Evolutionary conservation across 257 asterid species (phyloP).

Genomic region (Nicotiana tomentosiformis): DNA sequence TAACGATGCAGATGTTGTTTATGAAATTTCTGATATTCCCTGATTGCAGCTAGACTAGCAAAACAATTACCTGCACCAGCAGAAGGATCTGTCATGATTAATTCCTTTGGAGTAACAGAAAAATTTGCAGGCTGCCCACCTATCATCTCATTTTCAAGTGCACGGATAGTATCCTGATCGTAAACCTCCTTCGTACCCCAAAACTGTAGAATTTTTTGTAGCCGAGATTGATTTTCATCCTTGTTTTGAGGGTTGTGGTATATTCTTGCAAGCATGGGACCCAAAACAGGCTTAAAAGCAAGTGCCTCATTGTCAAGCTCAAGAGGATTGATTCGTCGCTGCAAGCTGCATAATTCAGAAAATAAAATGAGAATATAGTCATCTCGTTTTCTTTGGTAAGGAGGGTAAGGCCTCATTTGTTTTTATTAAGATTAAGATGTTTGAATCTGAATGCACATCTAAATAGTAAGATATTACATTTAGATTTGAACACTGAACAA

Average conservation of each 20-base stretch:
- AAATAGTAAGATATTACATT: too few species aligned
- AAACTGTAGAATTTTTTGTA: slow-evolving; percentile 82
- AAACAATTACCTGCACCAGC: slow-evolving; percentile 39
- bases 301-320: slow-evolving; percentile 92
- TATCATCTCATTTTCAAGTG: slow-evolving; percentile 75
- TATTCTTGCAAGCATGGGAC: slow-evolving; percentile 83
- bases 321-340: slow-evolving; percentile 68
- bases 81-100: slow-evolving; percentile 49
- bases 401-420: background rate
- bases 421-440: too few species aligned
- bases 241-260: slow-evolving; percentile 85
- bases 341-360: slow-evolving; percentile 59
- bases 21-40: background rate
- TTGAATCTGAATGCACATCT: too few species aligned
- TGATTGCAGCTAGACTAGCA: background rate
- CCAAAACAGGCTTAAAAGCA: slow-evolving; percentile 92
- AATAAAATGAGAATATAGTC: slow-evolving; percentile 2
- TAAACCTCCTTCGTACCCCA: slow-evolving; percentile 97
- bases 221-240: slow-evolving; percentile 94
- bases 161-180: slow-evolving; percentile 76
- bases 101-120: slow-evolving; percentile 44
- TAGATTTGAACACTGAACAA: too few species aligned
- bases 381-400: background rate
- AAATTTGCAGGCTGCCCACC: slow-evolving; percentile 47
- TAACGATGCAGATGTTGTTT: background rate